Base-by-base conservation (phyloP, 441 rosid genomes). In the Mallotus repandus region DNA sequence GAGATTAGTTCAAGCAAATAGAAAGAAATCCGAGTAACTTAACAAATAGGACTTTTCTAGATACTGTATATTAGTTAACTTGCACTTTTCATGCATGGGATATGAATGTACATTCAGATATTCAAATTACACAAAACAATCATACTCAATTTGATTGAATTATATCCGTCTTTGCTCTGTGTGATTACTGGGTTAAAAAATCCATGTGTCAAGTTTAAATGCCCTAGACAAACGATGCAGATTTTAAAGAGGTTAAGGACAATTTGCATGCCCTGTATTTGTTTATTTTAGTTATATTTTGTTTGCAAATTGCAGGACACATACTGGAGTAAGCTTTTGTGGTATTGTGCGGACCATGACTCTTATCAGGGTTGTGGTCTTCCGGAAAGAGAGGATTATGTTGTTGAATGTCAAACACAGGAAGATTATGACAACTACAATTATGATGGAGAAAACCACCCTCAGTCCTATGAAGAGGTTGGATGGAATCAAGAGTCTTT, bases 331-430 rank as follows among this genome's bases (percentile, higher is more conserved):
- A 74, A 74, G 80, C 81, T 80, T 19, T 29, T 80, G 32, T 80
- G 83, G 83, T 45, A 69, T 45, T 80, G 81, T 50, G 78, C 29
- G 54, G 83, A 80, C 63, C 12, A 80, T 9, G 64, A 74, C 35
- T 77, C 83, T 54, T 80, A 80, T 55, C 75, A 77, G 55, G 83
- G 83, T 8, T 74, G 83, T 67, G 76, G 74, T n/a, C 78, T 80
- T 15, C 83, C 83, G 2, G 80, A 73, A 56, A 77, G 78, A 60
- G 76, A 82, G 71, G 93, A 84, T 38, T 60, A 2, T 63, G 71
- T 7, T 58, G 76, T 74, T 67, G 80, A 71, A 50, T 68, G 59
- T 68, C 82, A 80, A 4, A 10, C 5, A 0, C 56, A 49, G 16
- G 86, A 81, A 52, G 84, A 77, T 48, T 68, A 50, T 59, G 77